Evolutionary conservation across 331 rosid species (phyloP).

Genomic region (Quercus tomentella): DNA sequence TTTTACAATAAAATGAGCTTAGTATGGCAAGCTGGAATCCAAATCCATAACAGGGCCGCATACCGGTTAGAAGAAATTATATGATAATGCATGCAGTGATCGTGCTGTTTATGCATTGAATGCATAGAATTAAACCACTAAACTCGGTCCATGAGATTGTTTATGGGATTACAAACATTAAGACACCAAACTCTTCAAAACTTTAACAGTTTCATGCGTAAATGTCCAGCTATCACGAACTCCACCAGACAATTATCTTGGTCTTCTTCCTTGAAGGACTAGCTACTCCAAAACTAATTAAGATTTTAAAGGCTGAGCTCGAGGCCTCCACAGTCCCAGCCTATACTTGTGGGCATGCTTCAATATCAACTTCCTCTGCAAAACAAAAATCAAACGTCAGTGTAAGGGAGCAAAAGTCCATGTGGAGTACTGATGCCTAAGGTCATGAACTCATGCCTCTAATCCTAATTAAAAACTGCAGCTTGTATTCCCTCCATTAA

Average conservation of each 20-base stretch:
- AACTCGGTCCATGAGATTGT: conserved; percentile 1
- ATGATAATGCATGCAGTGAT: neutral
- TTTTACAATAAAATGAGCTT: neutral
- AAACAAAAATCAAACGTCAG: conserved; percentile 23
- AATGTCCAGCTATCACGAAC: conserved; percentile 7
- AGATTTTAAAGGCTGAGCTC: conserved; percentile 43
- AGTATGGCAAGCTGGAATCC: neutral
- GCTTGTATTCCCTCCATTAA: no score
- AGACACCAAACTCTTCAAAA: neutral
- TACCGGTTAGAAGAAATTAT: no score
- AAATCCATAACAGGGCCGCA: neutral
- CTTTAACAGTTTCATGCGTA: conserved; percentile 7
- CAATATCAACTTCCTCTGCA: conserved; percentile 90
- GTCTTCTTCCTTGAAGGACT: neutral
- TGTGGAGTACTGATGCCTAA: neutral
- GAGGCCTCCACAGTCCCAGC: conserved; percentile 95
- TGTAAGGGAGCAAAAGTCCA: neutral
- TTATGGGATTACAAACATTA: conserved; percentile 6
- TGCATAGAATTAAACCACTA: neutral
- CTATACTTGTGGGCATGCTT: conserved; percentile 76
- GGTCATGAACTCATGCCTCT: conserved; percentile 2
- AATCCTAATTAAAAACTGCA: neutral
- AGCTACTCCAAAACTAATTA: conserved; percentile 28
- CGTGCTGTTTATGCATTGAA: neutral
- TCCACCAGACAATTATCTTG: neutral